Conservation (phyloP, 1,284 basidiomycete species). For the Austropuccinia psidii region DNA sequence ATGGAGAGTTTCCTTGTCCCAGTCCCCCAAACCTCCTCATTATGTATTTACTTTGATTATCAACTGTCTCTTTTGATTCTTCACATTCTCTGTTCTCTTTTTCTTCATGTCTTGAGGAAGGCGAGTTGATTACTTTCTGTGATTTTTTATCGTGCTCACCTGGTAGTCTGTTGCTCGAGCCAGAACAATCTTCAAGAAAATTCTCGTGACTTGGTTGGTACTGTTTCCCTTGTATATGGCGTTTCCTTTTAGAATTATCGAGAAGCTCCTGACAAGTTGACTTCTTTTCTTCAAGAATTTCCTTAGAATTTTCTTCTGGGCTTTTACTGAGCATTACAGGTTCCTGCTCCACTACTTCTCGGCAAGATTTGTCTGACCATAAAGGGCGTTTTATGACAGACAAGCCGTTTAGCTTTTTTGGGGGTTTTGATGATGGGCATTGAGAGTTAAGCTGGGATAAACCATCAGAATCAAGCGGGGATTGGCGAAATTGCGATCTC, state of each 20-base stretch:
- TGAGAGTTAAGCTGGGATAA: background rate
- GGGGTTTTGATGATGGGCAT: background rate
- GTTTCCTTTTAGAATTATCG: too few species aligned
- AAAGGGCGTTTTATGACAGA: background rate
- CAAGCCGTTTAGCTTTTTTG: background rate
- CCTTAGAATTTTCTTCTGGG: too few species aligned
- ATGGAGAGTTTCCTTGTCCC: constrained; percentile 18
- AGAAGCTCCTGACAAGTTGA: too few species aligned
- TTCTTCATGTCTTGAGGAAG: background rate
- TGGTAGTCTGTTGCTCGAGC: background rate
- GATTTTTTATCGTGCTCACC: too few species aligned
- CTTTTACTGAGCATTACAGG: too few species aligned
- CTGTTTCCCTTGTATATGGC: too few species aligned
- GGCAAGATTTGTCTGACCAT: too few species aligned
- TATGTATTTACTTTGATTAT: background rate
- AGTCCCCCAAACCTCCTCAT: constrained; percentile 8
- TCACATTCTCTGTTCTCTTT: background rate
- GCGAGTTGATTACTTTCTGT: background rate
- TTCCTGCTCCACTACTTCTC: too few species aligned
- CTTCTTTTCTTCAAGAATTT: too few species aligned
- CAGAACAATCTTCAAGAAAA: background rate
- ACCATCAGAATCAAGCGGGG: background rate
- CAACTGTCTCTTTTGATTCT: background rate
- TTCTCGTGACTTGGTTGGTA: background rate
- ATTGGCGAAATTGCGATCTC: background rate